Conservation (phyloP, 192 early-diverging fungal genomes). For the Rhizophagus clarus region DNA sequence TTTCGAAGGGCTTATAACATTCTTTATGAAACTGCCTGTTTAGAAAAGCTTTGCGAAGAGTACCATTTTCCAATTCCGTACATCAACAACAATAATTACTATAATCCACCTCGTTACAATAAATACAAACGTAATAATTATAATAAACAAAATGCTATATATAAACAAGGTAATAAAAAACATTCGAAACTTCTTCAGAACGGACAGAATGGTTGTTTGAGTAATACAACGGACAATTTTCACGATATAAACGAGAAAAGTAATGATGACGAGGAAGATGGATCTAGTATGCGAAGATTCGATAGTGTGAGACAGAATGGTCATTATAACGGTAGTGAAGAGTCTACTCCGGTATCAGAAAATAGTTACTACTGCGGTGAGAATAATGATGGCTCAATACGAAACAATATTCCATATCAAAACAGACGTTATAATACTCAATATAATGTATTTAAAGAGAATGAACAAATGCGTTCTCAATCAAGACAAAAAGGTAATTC, state of each 20-base stretch:
- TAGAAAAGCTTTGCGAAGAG: constrained; percentile 57
- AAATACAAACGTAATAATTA: too few species aligned
- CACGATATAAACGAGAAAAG: neutral
- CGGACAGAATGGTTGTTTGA: neutral
- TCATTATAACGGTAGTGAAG: neutral
- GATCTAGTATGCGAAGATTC: neutral
- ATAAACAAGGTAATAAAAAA: too few species aligned
- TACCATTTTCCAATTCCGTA: constrained; percentile 47
- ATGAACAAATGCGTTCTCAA: neutral
- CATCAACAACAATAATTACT: constrained; percentile 22
- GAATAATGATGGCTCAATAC: neutral
- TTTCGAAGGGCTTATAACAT: constrained; percentile 71
- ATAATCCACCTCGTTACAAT: too few species aligned
- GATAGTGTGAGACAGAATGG: neutral
- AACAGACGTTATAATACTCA: neutral
- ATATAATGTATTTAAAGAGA: neutral
- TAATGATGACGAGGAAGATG: neutral
- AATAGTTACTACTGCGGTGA: neutral
- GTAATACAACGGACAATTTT: neutral
- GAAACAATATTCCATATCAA: neutral
- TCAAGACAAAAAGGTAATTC: neutral
- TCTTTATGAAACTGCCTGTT: constrained; percentile 47
- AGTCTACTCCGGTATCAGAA: neutral
- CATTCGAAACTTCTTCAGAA: neutral
- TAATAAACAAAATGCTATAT: too few species aligned